These are phyloP conservation scores for Naumovozyma castellii DNA, from an alignment of 805 yeast species.

Conservation along the genomic window DNA sequence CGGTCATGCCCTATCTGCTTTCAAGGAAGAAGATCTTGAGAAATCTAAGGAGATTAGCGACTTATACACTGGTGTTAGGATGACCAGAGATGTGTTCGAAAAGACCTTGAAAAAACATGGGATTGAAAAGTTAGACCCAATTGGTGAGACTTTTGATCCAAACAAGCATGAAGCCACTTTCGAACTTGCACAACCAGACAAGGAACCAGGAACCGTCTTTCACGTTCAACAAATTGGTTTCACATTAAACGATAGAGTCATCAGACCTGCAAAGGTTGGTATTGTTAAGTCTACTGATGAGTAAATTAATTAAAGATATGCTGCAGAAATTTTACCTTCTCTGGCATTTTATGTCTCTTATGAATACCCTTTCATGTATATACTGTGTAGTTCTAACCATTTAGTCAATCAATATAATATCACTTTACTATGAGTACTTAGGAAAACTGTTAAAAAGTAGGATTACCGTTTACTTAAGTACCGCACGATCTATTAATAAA, in stretches of 20 bases:
- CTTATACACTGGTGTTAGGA: conserved; percentile 77
- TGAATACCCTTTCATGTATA: background rate
- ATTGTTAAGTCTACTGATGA: conserved; percentile 53
- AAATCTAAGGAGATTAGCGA: conserved; percentile 57
- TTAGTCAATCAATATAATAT: background rate
- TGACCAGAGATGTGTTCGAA: conserved; percentile 81
- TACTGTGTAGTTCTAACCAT: background rate
- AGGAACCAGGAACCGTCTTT: conserved; percentile 88
- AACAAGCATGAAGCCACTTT: conserved; percentile 89
- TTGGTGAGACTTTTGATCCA: conserved; percentile 83
- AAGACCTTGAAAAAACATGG: conserved; percentile 79
- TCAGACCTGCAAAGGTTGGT: conserved; percentile 95
- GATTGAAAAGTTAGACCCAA: conserved; percentile 66
- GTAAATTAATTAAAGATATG: background rate
- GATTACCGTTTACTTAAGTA: too few species aligned
- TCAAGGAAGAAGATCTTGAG: conserved; percentile 50
- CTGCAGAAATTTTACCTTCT: background rate
- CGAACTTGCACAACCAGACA: conserved; percentile 76
- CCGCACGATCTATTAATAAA: too few species aligned
- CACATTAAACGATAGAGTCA: conserved; percentile 74
- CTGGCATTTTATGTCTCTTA: background rate
- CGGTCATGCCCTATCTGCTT: conserved; percentile 72
- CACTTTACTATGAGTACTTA: too few species aligned
- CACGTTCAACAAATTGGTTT: conserved; percentile 88
- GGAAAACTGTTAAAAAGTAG: too few species aligned